These are phyloP conservation scores for Rosa chinensis DNA, from an alignment of 306 rosid species.

Conservation along the genomic window DNA sequence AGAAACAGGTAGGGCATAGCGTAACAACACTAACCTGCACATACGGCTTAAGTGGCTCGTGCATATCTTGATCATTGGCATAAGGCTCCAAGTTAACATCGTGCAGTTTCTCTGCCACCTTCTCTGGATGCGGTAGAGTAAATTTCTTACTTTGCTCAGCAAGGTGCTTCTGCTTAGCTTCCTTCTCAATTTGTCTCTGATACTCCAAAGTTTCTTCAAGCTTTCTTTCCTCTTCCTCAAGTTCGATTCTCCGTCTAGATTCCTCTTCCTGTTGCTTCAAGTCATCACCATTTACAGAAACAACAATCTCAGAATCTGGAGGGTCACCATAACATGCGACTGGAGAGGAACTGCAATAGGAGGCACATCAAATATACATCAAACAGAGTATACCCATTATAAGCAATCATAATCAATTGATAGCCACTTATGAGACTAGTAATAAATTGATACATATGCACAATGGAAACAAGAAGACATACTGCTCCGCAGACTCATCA, in stretches of 20 bases:
- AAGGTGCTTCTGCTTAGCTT: slow-evolving; percentile 91
- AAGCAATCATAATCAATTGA: slow-evolving; percentile 25
- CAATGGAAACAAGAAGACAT: slow-evolving; percentile 28
- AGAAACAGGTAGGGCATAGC: slow-evolving; percentile 18
- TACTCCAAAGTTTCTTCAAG: slow-evolving; percentile 92
- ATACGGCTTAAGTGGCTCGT: slow-evolving; percentile 36
- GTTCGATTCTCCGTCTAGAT: slow-evolving; percentile 67
- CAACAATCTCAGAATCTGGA: slow-evolving; percentile 50
- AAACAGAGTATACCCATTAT: slow-evolving; percentile 12
- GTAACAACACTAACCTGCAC: slow-evolving; percentile 44
- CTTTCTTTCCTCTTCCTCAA: slow-evolving; percentile 89
- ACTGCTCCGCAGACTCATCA: slow-evolving; percentile 47
- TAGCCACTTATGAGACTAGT: slow-evolving; percentile 12
- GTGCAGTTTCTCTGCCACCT: slow-evolving; percentile 34
- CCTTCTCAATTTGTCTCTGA: slow-evolving; percentile 83
- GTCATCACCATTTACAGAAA: slow-evolving; percentile 49
- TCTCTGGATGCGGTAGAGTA: slow-evolving; percentile 45
- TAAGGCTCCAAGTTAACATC: slow-evolving; percentile 34
- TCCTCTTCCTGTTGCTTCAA: slow-evolving; percentile 75
- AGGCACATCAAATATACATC: slow-evolving; percentile 23
- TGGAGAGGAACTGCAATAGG: slow-evolving; percentile 60
- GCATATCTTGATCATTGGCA: slow-evolving; percentile 42
- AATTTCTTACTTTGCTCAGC: slow-evolving; percentile 83
- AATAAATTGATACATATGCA: not conserved
- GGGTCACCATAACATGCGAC: slow-evolving; percentile 49